Evolutionary conservation across 2,329 filamentous ascomycete species (phyloP).

Genomic region (Neopestalotiopsis sp.): DNA sequence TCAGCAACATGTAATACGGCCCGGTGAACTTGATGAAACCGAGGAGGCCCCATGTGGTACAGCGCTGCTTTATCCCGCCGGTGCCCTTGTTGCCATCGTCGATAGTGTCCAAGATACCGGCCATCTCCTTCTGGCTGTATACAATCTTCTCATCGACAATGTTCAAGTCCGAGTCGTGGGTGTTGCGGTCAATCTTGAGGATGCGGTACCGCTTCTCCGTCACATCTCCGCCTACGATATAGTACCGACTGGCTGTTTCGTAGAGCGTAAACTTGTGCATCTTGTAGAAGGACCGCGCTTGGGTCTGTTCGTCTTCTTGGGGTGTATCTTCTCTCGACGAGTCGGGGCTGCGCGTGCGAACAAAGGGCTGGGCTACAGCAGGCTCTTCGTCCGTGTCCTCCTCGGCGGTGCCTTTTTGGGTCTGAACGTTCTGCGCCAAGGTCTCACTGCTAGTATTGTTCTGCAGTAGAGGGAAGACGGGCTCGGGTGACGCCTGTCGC

Average conservation of each 20-base stretch:
- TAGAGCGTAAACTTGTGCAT: slow-evolving; percentile 99
- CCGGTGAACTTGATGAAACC: slow-evolving; percentile 97
- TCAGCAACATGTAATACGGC: slow-evolving; percentile 94
- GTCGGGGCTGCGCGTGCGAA: slow-evolving; percentile 59
- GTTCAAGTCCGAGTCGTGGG: slow-evolving; percentile 76
- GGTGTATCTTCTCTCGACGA: slow-evolving; percentile 29
- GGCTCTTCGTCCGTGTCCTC: slow-evolving; percentile 65
- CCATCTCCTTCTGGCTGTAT: slow-evolving; percentile 92
- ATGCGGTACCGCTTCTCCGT: slow-evolving; percentile 89
- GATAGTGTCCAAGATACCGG: slow-evolving; percentile 88
- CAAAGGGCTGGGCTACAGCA: slow-evolving; percentile 61
- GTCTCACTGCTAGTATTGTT: slow-evolving; percentile 46
- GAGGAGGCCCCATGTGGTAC: slow-evolving; percentile 89
- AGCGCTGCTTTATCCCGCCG: slow-evolving; percentile 87
- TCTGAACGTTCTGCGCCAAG: slow-evolving; percentile 35
- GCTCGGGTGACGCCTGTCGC: slow-evolving; percentile 22
- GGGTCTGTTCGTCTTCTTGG: slow-evolving; percentile 28
- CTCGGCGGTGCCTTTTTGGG: slow-evolving; percentile 37
- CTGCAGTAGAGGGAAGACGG: slow-evolving; percentile 45
- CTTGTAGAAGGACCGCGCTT: slow-evolving; percentile 53
- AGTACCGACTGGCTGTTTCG: slow-evolving; percentile 91
- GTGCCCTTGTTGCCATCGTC: slow-evolving; percentile 93
- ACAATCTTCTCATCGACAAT: slow-evolving; percentile 95
- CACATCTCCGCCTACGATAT: slow-evolving; percentile 91
- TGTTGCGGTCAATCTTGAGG: slow-evolving; percentile 91